Evolutionary conservation across 345 rosid species (phyloP).

Genomic region (Citrus mangshanensis): DNA sequence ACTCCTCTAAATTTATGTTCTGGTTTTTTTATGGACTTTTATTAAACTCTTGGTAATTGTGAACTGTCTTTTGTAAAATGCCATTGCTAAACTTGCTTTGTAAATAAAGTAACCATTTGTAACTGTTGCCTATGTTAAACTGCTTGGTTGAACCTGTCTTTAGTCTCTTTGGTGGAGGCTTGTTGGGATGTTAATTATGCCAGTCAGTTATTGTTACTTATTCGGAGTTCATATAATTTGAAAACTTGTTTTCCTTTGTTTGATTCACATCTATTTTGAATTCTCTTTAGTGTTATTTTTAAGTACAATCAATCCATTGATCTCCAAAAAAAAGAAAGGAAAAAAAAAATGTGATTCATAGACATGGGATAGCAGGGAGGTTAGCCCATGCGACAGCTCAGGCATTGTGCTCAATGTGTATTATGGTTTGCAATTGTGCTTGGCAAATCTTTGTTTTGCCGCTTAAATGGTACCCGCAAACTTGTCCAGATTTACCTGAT

Average conservation of each 20-base stretch:
- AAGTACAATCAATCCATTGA: neutral
- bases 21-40: neutral
- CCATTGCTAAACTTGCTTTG: constrained; percentile 19
- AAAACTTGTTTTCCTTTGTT: neutral
- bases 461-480: too few relatives aligned
- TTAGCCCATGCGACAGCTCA: neutral
- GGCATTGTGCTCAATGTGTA: too few relatives aligned
- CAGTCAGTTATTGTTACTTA: constrained; percentile 13
- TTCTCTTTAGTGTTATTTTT: neutral
- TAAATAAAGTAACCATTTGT: constrained; percentile 20
- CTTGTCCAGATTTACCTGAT: too few relatives aligned
- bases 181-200: constrained; percentile 15
- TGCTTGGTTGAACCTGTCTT: constrained; percentile 16
- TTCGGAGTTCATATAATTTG: constrained; percentile 8
- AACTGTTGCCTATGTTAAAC: constrained; percentile 19
- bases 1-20: constrained; percentile 30
- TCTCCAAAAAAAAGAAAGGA: neutral
- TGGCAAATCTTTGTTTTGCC: too few relatives aligned
- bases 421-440: too few relatives aligned
- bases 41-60: constrained; percentile 11
- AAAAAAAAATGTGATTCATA: neutral
- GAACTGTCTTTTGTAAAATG: constrained; percentile 22
- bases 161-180: neutral
- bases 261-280: neutral
- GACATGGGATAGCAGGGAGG: neutral